Evolutionary conservation across 2,329 filamentous ascomycete species (phyloP), one percentile per base, ranked within the genome.

Genomic region (Monilinia fructicola): DNA sequence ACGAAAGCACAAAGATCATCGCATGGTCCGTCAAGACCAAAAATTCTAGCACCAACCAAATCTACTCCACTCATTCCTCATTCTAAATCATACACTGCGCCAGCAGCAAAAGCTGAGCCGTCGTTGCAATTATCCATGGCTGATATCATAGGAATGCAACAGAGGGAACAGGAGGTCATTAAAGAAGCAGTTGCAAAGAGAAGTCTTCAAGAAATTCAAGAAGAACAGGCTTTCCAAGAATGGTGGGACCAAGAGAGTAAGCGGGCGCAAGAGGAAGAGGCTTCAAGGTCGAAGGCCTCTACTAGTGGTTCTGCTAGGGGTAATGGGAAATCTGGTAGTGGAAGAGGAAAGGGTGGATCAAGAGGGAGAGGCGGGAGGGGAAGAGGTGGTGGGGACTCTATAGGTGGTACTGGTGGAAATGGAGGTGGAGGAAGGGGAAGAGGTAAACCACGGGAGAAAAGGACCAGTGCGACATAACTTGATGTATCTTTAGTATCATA

Each of bases 221-320:
- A 95, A 71, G 95, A 99, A 78, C 95, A 99, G 76, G 92, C 92
- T 62, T 99, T 99, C 76, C 92, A 97, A 76, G 89, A 96, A 76
- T 97, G 93, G 93, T 97, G 93, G 93, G 92, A 96, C 71, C 88
- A 90, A 69, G 93, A 97, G 77, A 92, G 89, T 73, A 84, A 84
- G 68, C 83, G 90, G 38, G 85, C 90, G 48, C 88, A 89, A 70
- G 73, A 76, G 65, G 72, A 74, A 56, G 75, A 75, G 63, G 73
- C 72, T 48, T 67, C 68, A 2, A 71, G 68, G 53, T 54, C 69
- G 3, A 70, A 66, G 56, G 42, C 64, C 40, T 63, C 67, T 60
- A 62, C 44, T 31, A 44, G 38, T 56, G 60, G 28, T 38, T 54
- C 72, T n/a, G 70, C 67, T 28, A 54, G 64, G 26, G 69, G 75